Percentiles rank a stretch among this genome's conserved stretches.
phyloP scores from a whole-genome alignment of 139 green algal genomes.

The Mesotaenium endlicherianum region DNA sequence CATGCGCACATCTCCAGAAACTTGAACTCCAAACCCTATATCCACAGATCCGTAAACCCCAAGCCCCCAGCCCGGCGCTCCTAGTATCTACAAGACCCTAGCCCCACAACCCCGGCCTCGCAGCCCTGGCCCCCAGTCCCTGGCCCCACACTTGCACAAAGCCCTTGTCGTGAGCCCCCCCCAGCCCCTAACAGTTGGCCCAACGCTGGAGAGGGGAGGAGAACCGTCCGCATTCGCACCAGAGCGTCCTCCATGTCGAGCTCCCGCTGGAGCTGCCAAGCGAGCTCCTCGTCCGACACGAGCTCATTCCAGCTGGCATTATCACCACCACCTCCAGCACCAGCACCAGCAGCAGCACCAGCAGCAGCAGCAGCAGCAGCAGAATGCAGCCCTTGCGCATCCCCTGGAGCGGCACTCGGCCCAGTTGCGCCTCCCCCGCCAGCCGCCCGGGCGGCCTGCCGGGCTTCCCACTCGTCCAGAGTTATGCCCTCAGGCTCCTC shows the following conservation, averaged over 20 bases:
- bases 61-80: not conserved
- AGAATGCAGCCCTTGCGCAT: too few species aligned
- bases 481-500: not conserved
- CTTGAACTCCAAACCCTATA: too few species aligned
- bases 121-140: not conserved
- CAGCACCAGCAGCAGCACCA: too few species aligned
- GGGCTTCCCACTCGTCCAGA: constrained; percentile 4
- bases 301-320: not conserved
- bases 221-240: too few species aligned
- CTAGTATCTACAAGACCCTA: not conserved
- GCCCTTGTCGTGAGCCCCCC: not conserved
- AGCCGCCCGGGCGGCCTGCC: not conserved
- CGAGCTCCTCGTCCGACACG: not conserved
- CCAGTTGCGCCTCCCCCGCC: not conserved
- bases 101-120: not conserved
- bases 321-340: not conserved
- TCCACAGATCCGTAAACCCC: not conserved
- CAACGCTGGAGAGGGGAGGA: too few species aligned
- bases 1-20: too few species aligned
- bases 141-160: not conserved
- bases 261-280: not conserved
- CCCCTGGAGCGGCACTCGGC: too few species aligned
- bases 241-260: not conserved
- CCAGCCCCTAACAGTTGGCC: not conserved
- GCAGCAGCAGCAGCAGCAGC: too few species aligned